Evolutionary conservation across 169 alveolate species (phyloP).

Genomic region (Eimeria sp.): DNA sequence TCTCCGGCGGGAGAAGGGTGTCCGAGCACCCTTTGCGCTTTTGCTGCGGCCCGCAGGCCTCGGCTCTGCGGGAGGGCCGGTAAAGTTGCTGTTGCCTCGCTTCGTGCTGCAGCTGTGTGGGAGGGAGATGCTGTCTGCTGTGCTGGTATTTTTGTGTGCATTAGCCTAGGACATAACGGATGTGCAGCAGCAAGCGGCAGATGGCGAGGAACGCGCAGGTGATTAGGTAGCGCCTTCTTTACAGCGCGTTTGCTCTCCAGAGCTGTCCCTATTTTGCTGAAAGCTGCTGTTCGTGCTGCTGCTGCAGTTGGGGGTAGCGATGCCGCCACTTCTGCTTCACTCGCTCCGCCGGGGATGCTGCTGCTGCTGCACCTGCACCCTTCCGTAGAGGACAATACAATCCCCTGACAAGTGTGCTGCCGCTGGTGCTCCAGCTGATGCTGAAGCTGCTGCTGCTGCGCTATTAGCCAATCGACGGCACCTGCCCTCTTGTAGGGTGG

Average conservation of each 20-base stretch:
- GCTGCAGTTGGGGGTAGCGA: not conserved
- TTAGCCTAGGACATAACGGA: not conserved
- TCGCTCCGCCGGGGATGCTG: not conserved
- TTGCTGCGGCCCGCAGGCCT: not conserved
- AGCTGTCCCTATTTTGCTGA: not conserved
- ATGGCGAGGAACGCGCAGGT: not conserved
- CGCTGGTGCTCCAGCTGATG: not conserved
- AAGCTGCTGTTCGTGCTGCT: not conserved
- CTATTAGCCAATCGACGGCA: not conserved
- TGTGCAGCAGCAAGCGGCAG: not conserved
- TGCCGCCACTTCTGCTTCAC: not conserved
- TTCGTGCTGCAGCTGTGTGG: not conserved
- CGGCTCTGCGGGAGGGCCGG: not conserved
- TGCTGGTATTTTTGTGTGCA: not conserved
- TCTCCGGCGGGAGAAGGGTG: not conserved
- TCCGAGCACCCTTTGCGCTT: not conserved
- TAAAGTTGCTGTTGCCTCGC: not conserved
- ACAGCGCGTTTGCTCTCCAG: not conserved
- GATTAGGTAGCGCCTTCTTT: not conserved
- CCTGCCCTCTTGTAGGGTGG: not conserved
- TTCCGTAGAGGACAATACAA: not conserved
- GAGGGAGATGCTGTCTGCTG: not conserved
- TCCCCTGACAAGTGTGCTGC: not conserved
- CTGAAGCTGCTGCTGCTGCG: not conserved
- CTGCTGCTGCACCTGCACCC: not conserved